Conservation (phyloP, 176 grass and related monocot genomes). For the Carex scoparia region DNA sequence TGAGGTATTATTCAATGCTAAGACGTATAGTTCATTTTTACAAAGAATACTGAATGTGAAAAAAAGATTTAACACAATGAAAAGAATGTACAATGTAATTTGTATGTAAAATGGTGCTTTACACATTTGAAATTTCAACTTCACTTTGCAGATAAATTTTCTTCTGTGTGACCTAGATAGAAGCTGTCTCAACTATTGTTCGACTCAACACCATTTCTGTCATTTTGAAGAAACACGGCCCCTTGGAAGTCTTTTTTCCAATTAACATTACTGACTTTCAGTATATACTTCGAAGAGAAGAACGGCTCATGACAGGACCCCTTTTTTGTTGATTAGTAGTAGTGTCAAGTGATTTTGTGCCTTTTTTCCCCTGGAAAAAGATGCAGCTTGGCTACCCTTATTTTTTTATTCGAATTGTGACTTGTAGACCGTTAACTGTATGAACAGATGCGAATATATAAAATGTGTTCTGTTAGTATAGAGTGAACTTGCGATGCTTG, state of each 20-base stretch:
- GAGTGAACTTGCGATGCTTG: neutral
- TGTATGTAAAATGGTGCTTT: neutral
- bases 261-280: neutral
- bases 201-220: neutral
- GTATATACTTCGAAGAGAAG: neutral
- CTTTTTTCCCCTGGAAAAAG: neutral
- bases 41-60: neutral
- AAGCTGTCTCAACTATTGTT: constrained; percentile 2
- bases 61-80: neutral
- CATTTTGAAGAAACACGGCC: neutral
- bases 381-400: neutral
- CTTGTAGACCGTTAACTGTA: neutral
- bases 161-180: neutral
- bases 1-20: neutral
- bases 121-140: neutral
- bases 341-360: neutral
- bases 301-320: neutral
- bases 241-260: neutral
- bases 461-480: neutral
- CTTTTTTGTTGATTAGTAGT: neutral
- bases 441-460: neutral
- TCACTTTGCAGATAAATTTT: neutral
- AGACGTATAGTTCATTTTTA: neutral
- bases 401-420: neutral
- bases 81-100: neutral